Base-by-base conservation (phyloP, 331 rosid species). In the Ulmus americana region DNA sequence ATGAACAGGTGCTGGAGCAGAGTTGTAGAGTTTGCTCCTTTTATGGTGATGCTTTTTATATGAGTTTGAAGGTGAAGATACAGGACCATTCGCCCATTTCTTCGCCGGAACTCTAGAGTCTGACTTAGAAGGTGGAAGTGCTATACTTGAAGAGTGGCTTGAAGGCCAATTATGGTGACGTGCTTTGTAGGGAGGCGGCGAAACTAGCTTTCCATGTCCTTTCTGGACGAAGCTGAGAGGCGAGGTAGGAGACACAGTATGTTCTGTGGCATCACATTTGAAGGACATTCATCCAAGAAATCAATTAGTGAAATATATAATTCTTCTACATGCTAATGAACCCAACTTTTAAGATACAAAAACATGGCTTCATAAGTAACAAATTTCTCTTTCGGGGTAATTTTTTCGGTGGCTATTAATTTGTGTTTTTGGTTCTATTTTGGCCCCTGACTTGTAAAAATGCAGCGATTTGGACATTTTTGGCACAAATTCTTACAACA, bases 61-160 rank as follows among this genome's bases (percentile, higher is more conserved):
- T 46, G 75, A 57, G 57, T 59, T 60, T 59, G 77, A 53, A 55
- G 85, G 88, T 43, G 91, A 73, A 79, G 71, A 76, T 70, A 52
- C 63, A 54, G 51, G 82, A 68, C 75, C 71, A 35, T 76, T 76
- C 42, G 11, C 70, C 95, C 82, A 68, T 64, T 61, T 76, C 67
- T 71, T 82, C 66, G 64, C 50, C 57, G 77, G 74, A 65, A 57
- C 56, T 72, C 70, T 67, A 18, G 44, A 63, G 49, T 62, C 55
- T 70, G 86, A 63, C 57, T 62, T 72, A 13, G 85, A 78, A 75
- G 91, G 95, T 63, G 95, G 82, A 70, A 86, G 63, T 55, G 89
- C 85, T 71, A 83, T 84, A 65, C 90, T 91, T 70, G 90, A 64
- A 70, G 76, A 20, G 22, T 20, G 22, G 35, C 35, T 28, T 28